Conservation (phyloP, 2,329 filamentous ascomycete genomes). For the Sclerotiophoma versabilis region DNA sequence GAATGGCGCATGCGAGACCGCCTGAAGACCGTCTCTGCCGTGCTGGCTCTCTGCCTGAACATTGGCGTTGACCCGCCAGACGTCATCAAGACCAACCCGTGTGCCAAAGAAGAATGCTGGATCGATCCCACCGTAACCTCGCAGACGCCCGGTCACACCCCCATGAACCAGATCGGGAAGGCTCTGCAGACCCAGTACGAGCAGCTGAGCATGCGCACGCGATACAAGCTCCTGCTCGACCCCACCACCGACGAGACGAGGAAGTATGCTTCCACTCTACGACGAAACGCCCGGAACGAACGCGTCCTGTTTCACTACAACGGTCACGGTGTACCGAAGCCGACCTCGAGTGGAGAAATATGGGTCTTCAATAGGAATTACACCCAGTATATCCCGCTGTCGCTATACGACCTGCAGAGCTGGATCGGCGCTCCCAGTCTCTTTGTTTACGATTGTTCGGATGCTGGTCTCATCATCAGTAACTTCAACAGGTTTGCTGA, state of each 20-base stretch:
- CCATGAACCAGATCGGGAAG: constrained; percentile 93
- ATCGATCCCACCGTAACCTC: constrained; percentile 85
- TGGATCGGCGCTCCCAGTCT: constrained; percentile 96
- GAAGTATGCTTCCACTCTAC: constrained; percentile 89
- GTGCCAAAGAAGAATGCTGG: constrained; percentile 95
- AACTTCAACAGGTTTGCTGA: constrained; percentile 95
- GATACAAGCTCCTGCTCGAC: constrained; percentile 96
- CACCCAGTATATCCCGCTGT: constrained; percentile 97
- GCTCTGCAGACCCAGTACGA: constrained; percentile 96
- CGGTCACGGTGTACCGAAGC: constrained; percentile 94
- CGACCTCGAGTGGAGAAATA: constrained; percentile 93
- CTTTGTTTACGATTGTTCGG: constrained; percentile 97
- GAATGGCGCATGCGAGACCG: constrained; percentile 98
- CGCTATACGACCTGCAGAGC: constrained; percentile 90
- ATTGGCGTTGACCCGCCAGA: constrained; percentile 98
- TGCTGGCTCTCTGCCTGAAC: constrained; percentile 92
- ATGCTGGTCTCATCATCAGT: constrained; percentile 91
- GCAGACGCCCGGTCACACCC: constrained; percentile 73
- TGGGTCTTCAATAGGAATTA: constrained; percentile 99
- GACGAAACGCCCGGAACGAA: constrained; percentile 94
- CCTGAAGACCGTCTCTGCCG: constrained; percentile 94
- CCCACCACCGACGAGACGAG: constrained; percentile 97
- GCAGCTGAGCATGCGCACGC: constrained; percentile 90
- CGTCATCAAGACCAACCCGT: constrained; percentile 92
- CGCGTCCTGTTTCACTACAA: constrained; percentile 98